Evolutionary conservation across 148 eudicot genomes (phyloP), one percentile per base, ranked within the genome.

Genomic region (Chenopodium berlandieri): DNA sequence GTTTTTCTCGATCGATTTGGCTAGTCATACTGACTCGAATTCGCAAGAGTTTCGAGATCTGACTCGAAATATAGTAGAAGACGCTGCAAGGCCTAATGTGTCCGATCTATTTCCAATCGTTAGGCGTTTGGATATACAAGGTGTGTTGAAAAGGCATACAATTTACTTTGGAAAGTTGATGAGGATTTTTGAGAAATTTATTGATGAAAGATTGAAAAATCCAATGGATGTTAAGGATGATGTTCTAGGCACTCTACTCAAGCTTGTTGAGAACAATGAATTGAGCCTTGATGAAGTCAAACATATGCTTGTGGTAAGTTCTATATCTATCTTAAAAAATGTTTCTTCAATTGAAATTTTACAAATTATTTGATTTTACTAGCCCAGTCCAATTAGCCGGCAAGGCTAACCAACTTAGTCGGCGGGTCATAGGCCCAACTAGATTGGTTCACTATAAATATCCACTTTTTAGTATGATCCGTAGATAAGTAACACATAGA

Each of bases 1-100:
- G 2, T 64, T 86, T 13, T 78, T 86, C 22, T 86, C 88, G 2
- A n/a, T 73, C 9, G 84, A 86, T 77, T 30, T 86, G 34, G 79
- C 76, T 27, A 62, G 77, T 54, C 27, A 78, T 50, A 62, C 44
- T 20, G 27, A 70, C 2, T 32, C 16, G 27, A 16, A 31, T 8
- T 50, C 76, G 17, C 75, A 62, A 60, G 88, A 79, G 47, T 83
- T 82, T 75, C n/a, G 50, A 19, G 69, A 82, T n/a, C 72, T 83
- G 30, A 83, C 75, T 23, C 40, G 67, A 34, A 1, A 54, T 20
- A 1, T 79, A 12, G 9, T 60, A 74, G 78, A 70, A 64, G 22
- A 22, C 7, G 40, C 48, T 32, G 87, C 67, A 6, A 82, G 8
- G 75, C 85, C 88, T 48, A 85, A 85, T 23, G 74, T 86, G 23